Conservation (phyloP, 768 basidiomycete genomes). For the Agrocybe praecox region DNA sequence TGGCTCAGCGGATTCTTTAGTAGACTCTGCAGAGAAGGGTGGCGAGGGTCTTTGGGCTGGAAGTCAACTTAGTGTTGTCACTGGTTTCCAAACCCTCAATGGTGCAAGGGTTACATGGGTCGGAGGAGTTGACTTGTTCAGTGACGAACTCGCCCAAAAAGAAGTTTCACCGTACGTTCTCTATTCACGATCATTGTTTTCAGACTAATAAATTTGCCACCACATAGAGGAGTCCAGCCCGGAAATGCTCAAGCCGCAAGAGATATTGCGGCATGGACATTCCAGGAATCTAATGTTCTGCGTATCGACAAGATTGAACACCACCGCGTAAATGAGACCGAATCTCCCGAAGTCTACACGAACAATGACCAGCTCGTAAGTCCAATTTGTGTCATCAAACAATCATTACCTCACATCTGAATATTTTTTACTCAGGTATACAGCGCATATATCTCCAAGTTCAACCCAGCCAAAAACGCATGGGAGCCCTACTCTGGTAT, state of each 20-base stretch:
- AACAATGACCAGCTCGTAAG: constrained; percentile 84
- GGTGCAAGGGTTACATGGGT: constrained; percentile 81
- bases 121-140: constrained; percentile 81
- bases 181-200: not conserved
- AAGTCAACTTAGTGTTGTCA: constrained; percentile 72
- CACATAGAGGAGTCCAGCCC: constrained; percentile 53
- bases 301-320: constrained; percentile 78
- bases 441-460: constrained; percentile 71
- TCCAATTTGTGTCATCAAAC: constrained; percentile 9
- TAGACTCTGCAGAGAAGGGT: constrained; percentile 72
- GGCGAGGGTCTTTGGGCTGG: constrained; percentile 88
- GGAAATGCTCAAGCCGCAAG: constrained; percentile 76
- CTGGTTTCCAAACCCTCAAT: constrained; percentile 84
- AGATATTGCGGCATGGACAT: constrained; percentile 86
- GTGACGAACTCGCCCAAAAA: constrained; percentile 72
- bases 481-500: constrained; percentile 80
- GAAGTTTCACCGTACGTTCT: constrained; percentile 57
- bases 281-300: constrained; percentile 83
- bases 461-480: constrained; percentile 48
- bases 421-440: constrained; percentile 55
- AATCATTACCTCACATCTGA: constrained; percentile 1
- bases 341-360: constrained; percentile 74
- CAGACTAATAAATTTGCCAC: constrained; percentile 1
- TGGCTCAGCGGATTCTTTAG: constrained; percentile 61
- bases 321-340: constrained; percentile 65